A percentile compares a stretch with the other conserved stretches of the same genome.
Conservation (phyloP, 331 rosid species). For the Cydonia oblonga region DNA sequence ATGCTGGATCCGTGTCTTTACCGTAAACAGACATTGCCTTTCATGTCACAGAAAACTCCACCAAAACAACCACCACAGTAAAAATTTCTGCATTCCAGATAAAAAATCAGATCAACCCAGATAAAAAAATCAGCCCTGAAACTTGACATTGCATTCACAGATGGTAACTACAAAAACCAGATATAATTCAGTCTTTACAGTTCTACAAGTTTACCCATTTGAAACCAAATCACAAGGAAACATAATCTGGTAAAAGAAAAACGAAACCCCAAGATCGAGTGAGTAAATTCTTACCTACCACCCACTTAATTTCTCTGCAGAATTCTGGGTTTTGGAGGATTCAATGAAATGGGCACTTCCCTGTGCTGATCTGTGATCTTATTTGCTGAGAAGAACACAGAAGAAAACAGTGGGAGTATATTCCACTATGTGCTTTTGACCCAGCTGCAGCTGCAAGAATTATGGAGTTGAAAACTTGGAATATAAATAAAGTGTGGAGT, state of each 20-base stretch:
- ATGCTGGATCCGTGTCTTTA: constrained; percentile 68
- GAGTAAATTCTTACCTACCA: too few species aligned
- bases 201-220: too few species aligned
- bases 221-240: background rate
- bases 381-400: background rate
- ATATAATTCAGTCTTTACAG: too few species aligned
- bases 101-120: too few species aligned
- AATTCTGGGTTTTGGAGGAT: background rate
- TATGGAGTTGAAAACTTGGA: constrained; percentile 1
- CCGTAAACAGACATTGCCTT: constrained; percentile 45
- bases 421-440: background rate
- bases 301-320: too few species aligned
- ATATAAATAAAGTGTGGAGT: background rate
- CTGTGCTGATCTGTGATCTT: background rate
- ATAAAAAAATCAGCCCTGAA: too few species aligned
- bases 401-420: constrained; percentile 1
- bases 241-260: background rate
- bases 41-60: constrained; percentile 24
- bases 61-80: background rate
- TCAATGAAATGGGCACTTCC: background rate
- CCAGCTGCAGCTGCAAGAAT: background rate
- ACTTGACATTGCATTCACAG: too few species aligned
- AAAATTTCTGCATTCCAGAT: constrained; percentile 24
- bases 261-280: too few species aligned
- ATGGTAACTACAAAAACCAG: background rate